Evolutionary conservation across 352 stramenopile species (phyloP), one percentile per base, ranked within the genome.

Genomic region (Globisporangium solare): DNA sequence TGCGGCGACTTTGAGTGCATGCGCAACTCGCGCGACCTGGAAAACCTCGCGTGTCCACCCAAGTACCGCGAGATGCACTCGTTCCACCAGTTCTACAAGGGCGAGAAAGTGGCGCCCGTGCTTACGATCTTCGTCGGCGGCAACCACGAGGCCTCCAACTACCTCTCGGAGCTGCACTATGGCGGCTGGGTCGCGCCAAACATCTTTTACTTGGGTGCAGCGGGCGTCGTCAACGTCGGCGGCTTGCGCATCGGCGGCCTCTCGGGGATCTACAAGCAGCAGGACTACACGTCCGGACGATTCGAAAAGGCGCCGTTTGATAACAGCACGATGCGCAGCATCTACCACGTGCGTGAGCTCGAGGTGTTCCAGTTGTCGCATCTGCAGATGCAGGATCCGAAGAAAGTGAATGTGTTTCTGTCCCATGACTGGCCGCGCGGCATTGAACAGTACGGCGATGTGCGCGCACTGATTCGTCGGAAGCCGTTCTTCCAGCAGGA

Each of bases 1-100:
- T 99, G 97, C 67, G 97, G 98, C 32, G 97, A 99, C 81, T 99
- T 99, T 67, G 93, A 99, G 68, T 97, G 95, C 49, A 83, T 99
- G 64, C 89, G 98, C 49, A 98, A 98, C 71, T 63, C 80, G 54
- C 69, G 74, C 45, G 97, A 99, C 74, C 88, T 99, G 56, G 79
- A 97, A 54, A 97, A 82, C 47, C 80, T 99, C 53, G 87, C 90
- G 22, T 98, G 96, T n/a, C 96, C 96, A 11, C 66, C 74, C 8
- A 98, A 98, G 64, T 98, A 98, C 67, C 80, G 81, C 54, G 51
- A 54, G 10, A 83, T 88, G 60, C 63, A 76, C 18, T 63, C 63
- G 27, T 99, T 99, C 64, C 83, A 90, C 56, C 73, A 86, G 56
- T 99, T 98, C 67, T 98, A 98, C 66, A 76, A 68, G n/a, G 94